phyloP scores from a whole-genome alignment of 441 rosid species.

The Biscutella laevigata region DNA sequence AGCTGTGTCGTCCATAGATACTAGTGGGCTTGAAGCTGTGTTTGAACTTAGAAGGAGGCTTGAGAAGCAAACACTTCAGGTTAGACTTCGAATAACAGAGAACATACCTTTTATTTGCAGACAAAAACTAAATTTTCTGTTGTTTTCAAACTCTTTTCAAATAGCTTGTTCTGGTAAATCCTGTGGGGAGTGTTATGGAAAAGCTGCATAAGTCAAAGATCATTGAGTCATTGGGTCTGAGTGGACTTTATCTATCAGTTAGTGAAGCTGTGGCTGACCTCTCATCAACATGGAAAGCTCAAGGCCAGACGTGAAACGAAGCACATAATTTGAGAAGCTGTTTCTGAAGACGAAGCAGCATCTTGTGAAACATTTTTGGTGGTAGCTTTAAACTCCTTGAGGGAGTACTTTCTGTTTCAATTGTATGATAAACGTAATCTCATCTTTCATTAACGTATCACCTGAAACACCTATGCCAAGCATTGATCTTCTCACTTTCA shows the following conservation, averaged over 20 bases:
- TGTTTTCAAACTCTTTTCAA: too few relatives aligned
- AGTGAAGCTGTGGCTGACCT: slow-evolving; percentile 64
- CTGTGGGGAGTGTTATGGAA: slow-evolving; percentile 75
- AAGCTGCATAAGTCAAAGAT: slow-evolving; percentile 58
- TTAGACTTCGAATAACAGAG: slow-evolving; percentile 17
- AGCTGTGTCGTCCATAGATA: slow-evolving; percentile 88
- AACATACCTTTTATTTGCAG: too few relatives aligned
- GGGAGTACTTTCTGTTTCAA: too few relatives aligned
- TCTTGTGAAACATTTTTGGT: slow-evolving; percentile 24
- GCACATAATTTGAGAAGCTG: slow-evolving; percentile 19
- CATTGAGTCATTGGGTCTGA: slow-evolving; percentile 43
- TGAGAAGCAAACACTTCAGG: slow-evolving; percentile 64
- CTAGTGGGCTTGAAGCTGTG: slow-evolving; percentile 65
- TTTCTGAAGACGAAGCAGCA: slow-evolving; percentile 13
- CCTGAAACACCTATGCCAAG: slow-evolving; percentile 4
- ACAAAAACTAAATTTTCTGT: too few relatives aligned
- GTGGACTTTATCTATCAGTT: slow-evolving; percentile 65
- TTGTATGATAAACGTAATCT: slow-evolving; percentile 27
- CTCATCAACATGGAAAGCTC: slow-evolving; percentile 54
- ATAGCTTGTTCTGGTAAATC: slow-evolving; percentile 77
- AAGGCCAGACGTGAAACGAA: slow-evolving; percentile 42
- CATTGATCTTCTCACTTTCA: slow-evolving; percentile 10
- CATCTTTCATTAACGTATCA: slow-evolving; percentile 15
- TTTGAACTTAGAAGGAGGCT: slow-evolving; percentile 55
- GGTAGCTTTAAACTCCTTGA: too few relatives aligned